phyloP scores from a whole-genome alignment of 2,329 filamentous ascomycete species.

The Pseudogymnoascus sp. region DNA sequence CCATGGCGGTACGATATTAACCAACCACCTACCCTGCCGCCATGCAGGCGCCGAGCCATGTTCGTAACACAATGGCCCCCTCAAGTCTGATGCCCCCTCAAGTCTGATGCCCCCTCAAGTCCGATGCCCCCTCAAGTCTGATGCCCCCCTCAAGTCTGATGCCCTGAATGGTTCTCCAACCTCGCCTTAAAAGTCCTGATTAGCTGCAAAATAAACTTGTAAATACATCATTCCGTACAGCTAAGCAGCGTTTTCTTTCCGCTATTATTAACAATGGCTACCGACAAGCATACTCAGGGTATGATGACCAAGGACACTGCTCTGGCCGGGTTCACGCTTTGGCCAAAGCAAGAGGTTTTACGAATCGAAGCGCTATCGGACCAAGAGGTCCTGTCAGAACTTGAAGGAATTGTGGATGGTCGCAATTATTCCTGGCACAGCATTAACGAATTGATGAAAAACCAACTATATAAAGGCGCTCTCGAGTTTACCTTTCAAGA shows the following conservation, averaged over 20 bases:
- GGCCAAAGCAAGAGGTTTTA: constrained; percentile 11
- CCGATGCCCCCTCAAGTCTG: not conserved
- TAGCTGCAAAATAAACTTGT: not conserved
- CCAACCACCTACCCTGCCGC: too few species aligned
- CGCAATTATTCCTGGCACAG: constrained; percentile 15
- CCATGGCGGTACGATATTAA: not conserved
- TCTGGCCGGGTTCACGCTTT: not conserved
- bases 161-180: not conserved
- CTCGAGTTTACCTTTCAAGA: constrained; percentile 14
- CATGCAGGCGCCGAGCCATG: too few species aligned
- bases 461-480: constrained; percentile 10
- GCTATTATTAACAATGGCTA: not conserved
- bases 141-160: not conserved
- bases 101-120: too few species aligned
- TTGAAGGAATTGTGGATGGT: constrained; percentile 13
- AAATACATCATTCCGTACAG: not conserved
- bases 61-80: too few species aligned
- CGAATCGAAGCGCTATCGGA: constrained; percentile 13
- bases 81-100: too few species aligned
- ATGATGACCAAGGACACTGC: not conserved
- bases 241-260: not conserved
- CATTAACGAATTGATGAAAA: constrained; percentile 14
- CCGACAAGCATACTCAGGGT: not conserved
- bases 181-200: not conserved
- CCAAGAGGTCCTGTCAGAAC: constrained; percentile 12